These are phyloP conservation scores for Gossypium davidsonii DNA, from an alignment of 441 rosid species.

Conservation along the genomic window DNA sequence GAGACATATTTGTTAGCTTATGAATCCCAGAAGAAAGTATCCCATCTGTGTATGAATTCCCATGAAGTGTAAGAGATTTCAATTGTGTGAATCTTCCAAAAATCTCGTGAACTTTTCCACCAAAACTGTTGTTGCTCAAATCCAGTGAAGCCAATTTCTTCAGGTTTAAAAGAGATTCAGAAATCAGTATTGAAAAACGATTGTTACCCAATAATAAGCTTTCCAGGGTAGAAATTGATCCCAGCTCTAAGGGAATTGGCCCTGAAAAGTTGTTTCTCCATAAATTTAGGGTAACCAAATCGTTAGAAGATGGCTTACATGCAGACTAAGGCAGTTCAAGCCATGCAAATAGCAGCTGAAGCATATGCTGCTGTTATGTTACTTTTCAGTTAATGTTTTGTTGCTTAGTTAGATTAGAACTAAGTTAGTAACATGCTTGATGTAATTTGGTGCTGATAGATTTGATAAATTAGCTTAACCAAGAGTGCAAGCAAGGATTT, in stretches of 20 bases:
- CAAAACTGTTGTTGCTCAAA: constrained; percentile 61
- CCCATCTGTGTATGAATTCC: constrained; percentile 54
- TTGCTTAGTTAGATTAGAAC: no score
- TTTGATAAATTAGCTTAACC: no score
- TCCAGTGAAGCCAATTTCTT: constrained; percentile 48
- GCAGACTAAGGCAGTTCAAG: no score
- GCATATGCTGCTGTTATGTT: no score
- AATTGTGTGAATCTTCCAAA: constrained; percentile 59
- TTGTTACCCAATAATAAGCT: constrained; percentile 65
- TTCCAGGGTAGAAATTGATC: constrained; percentile 47
- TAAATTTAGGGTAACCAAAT: constrained; percentile 37
- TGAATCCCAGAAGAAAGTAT: constrained; percentile 59
- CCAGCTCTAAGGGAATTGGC: constrained; percentile 53
- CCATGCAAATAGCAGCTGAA: no score
- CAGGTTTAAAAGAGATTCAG: constrained; percentile 53
- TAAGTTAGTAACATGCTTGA: no score
- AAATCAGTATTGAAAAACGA: constrained; percentile 44
- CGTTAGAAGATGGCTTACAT: no score
- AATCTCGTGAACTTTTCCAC: constrained; percentile 53
- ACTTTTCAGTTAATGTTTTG: no score
- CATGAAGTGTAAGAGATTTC: constrained; percentile 52
- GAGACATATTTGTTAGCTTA: constrained; percentile 35
- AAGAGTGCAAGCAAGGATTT: no score
- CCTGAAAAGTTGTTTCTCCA: constrained; percentile 65
- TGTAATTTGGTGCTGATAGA: no score